These are phyloP conservation scores for Phytophthora pluvialis DNA, from an alignment of 352 stramenopile genomes.

Conservation along the genomic window DNA sequence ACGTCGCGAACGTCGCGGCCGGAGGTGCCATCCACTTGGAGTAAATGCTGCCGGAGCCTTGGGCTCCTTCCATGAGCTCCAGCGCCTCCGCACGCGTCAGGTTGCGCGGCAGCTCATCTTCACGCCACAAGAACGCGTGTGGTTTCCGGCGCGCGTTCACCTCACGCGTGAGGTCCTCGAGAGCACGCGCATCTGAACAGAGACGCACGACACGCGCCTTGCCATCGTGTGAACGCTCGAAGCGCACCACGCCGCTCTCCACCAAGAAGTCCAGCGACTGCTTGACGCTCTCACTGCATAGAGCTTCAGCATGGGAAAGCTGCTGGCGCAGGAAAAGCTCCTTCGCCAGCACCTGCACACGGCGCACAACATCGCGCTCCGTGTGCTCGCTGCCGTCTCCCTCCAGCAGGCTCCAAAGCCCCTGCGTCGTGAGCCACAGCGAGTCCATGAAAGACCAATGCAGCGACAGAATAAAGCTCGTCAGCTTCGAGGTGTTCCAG, in stretches of 20 bases:
- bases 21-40: conserved; percentile 44
- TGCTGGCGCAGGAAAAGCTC: conserved; percentile 50
- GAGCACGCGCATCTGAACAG: conserved; percentile 13
- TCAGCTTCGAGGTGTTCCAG: conserved; percentile 49
- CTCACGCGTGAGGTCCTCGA: conserved; percentile 47
- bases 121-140: conserved; percentile 50
- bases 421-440: conserved; percentile 65
- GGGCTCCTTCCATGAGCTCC: conserved; percentile 37
- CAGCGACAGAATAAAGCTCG: conserved; percentile 70
- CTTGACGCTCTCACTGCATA: conserved; percentile 82
- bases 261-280: conserved; percentile 72
- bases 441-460: conserved; percentile 84
- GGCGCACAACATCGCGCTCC: conserved; percentile 58
- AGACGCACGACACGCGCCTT: conserved; percentile 39
- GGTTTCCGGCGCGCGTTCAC: conserved; percentile 57
- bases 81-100: conserved; percentile 37
- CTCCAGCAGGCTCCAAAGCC: conserved; percentile 48
- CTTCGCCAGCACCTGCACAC: conserved; percentile 62
- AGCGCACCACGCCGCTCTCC: conserved; percentile 49
- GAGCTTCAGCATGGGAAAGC: conserved; percentile 64
- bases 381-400: conserved; percentile 21
- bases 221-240: conserved; percentile 36
- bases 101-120: conserved; percentile 34
- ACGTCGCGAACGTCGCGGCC: neutral
- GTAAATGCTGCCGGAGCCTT: conserved; percentile 35